Base-by-base conservation (phyloP, 352 stramenopile genomes). In the Globisporangium apiculatum region DNA sequence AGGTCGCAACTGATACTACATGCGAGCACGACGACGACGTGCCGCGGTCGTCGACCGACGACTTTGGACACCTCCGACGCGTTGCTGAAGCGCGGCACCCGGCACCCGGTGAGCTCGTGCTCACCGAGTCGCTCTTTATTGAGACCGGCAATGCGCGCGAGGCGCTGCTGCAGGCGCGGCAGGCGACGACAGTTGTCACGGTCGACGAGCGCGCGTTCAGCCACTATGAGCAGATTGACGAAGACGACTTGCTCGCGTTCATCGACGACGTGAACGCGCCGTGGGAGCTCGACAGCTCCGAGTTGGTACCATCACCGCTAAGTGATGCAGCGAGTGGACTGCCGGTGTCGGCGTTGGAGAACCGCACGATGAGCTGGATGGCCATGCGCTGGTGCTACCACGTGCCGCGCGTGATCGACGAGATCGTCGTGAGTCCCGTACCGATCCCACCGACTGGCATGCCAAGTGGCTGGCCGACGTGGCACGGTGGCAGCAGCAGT, bases 301-400 rank as follows among this genome's bases (percentile, higher is more conserved):
- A 8, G 40, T 12, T 43, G 40, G 7, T 12, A 12, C 40, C 7
- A 12, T 43, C 40, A 12, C 40, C 40, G 40, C 40, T 43, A 43
- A 14, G 7, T 8, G 7, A 8, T 14, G 7, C 40, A 12, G 7
- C 40, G 40, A 14, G 7, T 8, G 7, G 7, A 12, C 11, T 12
- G 40, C 40, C 40, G 40, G 51, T 69, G 15, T 57, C 66, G 4
- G 66, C 58, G 10, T 47, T 84, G 48, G 67, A 73, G 37, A 83
- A 79, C 35, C 72, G 72, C 54, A 92, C 79, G 0, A 69, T 71
- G 24, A 78, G 79, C 18, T 93, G 80, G 76, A 86, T 93, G 80
- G 69, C 65, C 37, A 83, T 94, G 75, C 81, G 75, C 24, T 94
- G 84, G 84, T 83, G 74, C 38, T 94, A 94, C 51, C 76, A 87